Base-by-base conservation (phyloP, 495 filamentous ascomycete genomes). In the Lepraria neglecta region DNA sequence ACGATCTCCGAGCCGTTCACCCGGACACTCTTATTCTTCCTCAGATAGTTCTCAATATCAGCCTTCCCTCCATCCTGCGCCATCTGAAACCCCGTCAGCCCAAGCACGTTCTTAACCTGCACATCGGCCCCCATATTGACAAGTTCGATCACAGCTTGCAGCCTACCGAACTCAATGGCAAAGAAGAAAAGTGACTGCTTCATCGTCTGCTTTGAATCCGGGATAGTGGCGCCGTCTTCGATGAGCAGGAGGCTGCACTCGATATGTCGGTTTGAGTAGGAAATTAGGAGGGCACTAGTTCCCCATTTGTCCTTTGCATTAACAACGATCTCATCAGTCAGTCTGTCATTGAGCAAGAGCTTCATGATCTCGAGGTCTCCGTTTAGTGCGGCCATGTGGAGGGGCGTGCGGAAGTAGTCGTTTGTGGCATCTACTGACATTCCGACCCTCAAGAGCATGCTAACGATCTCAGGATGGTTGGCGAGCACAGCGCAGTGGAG, bases 281-380 rank as follows among this genome's bases (percentile, higher is more conserved):
- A 85, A 57, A 87, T 77, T 50, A 83, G 83, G 17, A 89, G 73
- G 0, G 86, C 86, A 2, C 85, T 88, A 65, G 77, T 82, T 5
- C 28, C 35, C 31, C 45, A 56, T n/a, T 19, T 30, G 59, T 61
- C 59, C 17, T 55, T 50, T 42, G 33, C 12, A 40, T 65, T 19
- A 15, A 15, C 15, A n/a, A 19, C 19, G 27, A 38, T 24, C 6
- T 48, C 2, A 45, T 46, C 44, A 6, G 19, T 21, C 10, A 17
- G 17, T 46, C 19, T 46, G 44, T n/a, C 19, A 2, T 33, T 2
- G 51, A 65, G 64, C 33, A 65, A 54, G 12, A 55, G 38, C 14
- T 6, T 48, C 12, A 48, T 4, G 46, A 65, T 33, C 14, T 31
- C 12, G 53, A 30, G 21, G 21, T 61, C 15, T 27, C 52, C 35